These are phyloP conservation scores for Gossypium rotundifolium DNA, from an alignment of 345 rosid species.

Conservation along the genomic window DNA sequence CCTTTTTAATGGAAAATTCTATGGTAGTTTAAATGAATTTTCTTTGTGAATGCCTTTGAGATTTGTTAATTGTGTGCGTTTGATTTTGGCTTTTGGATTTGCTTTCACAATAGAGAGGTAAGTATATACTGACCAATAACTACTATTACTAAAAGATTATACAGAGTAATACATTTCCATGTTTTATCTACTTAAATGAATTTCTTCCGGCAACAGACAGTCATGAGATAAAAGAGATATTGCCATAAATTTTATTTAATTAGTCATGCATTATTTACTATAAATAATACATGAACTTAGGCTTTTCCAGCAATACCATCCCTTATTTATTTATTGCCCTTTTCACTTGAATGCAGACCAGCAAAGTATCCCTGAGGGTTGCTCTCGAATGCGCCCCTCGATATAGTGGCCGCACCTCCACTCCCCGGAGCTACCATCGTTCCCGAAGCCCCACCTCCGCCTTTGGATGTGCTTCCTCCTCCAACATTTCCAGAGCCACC, in stretches of 20 bases:
- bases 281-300: background rate
- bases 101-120: too few species aligned
- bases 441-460: background rate
- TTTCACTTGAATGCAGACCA: slow-evolving; percentile 1
- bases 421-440: background rate
- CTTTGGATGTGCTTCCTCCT: background rate
- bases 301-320: background rate
- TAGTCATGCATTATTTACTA: background rate
- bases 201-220: too few species aligned
- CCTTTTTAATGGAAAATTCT: too few species aligned
- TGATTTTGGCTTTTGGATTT: too few species aligned
- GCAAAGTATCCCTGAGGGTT: slow-evolving; percentile 15
- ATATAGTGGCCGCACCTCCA: background rate
- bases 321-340: background rate
- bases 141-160: too few species aligned
- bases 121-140: too few species aligned
- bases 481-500: too few species aligned
- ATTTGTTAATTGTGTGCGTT: too few species aligned
- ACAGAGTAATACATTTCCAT: too few species aligned
- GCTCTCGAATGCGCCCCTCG: slow-evolving; percentile 5
- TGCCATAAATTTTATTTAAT: background rate
- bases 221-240: background rate
- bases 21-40: too few species aligned
- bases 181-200: too few species aligned
- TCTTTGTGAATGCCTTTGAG: too few species aligned